Conservation (phyloP, 306 rosid species). For the Hippophae rhamnoides region DNA sequence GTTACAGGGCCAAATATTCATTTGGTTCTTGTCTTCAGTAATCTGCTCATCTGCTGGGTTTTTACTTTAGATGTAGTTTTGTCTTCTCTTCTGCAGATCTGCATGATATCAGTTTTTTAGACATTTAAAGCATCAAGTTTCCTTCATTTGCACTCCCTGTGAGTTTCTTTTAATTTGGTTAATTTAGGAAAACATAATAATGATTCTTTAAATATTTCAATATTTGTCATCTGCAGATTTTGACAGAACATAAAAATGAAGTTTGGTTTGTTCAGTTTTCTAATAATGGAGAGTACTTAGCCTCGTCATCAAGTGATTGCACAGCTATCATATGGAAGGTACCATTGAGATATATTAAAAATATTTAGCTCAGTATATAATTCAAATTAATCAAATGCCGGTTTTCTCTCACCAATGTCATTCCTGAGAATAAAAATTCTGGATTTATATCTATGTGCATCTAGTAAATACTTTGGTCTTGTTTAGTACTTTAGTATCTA, state of each 20-base stretch:
- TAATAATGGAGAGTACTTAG: constrained; percentile 67
- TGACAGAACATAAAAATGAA: constrained; percentile 80
- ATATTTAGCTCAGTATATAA: too few relatives aligned
- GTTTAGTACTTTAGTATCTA: too few relatives aligned
- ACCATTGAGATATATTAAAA: constrained; percentile 10
- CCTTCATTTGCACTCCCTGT: neutral
- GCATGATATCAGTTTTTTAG: neutral
- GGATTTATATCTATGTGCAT: too few relatives aligned
- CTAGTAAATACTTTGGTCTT: too few relatives aligned
- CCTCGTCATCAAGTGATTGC: constrained; percentile 83
- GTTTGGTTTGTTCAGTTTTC: constrained; percentile 97
- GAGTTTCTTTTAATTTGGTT: neutral
- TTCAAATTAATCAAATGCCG: too few relatives aligned
- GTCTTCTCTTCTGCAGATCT: neutral
- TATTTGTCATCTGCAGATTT: constrained; percentile 51
- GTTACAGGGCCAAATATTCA: too few relatives aligned
- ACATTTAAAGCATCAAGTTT: neutral
- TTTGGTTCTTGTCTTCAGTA: too few relatives aligned
- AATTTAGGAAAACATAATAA: neutral
- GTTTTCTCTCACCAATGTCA: too few relatives aligned
- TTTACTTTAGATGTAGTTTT: neutral
- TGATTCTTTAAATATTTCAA: neutral
- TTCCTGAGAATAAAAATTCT: too few relatives aligned
- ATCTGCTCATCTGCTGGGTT: too few relatives aligned
- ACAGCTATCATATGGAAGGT: constrained; percentile 94